Evolutionary conservation across 306 rosid genomes (phyloP), one percentile per base, ranked within the genome.

Genomic region (Malus fusca): DNA sequence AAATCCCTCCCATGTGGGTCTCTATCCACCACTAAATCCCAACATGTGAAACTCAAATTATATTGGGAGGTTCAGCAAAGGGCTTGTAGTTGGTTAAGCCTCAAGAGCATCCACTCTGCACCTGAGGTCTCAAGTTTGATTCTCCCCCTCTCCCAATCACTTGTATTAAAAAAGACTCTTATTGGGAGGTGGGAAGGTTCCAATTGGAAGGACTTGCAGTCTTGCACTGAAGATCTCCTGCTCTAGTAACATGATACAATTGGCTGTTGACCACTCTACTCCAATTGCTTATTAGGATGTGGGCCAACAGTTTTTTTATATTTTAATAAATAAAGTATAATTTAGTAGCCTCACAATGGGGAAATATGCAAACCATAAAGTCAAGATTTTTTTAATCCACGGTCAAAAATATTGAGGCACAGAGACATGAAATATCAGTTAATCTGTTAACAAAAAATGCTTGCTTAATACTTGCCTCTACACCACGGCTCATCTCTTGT

Each of bases 401-500:
- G 15, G 43, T 8, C 0, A 76, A 67, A 68, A 53, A 48, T 28
- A n/a, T 42, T 64, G 35, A 51, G 55, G 55, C 55, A 51, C 55
- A 51, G 55, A 17, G 9, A 51, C 35, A 70, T 68, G 15, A 11
- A 25, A 11, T 13, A 18, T 12, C 28, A 48, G 35, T n/a, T 37
- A 56, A 67, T 66, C 40, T 68, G 58, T 25, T 10, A n/a, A 68
- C 35, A 3, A 73, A 61, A 67, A 74, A 67, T 74, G 56, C 51
- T 74, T 79, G 79, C 63, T 69, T 26, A 84, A 84, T 55, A 82
- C 77, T 87, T 83, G 88, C 99, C 96, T 96, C 99, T 74, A 92
- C 98, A 21, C 90, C 96, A 75, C 80, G 88, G 73, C 97, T 89
- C 96, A 96, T 96, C 86, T 96, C 97, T 81, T 92, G 99, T 73